A percentile compares a stretch with the other conserved stretches of the same genome.
Conservation (phyloP, 768 basidiomycete genomes). For the Mycena rebaudengoi region DNA sequence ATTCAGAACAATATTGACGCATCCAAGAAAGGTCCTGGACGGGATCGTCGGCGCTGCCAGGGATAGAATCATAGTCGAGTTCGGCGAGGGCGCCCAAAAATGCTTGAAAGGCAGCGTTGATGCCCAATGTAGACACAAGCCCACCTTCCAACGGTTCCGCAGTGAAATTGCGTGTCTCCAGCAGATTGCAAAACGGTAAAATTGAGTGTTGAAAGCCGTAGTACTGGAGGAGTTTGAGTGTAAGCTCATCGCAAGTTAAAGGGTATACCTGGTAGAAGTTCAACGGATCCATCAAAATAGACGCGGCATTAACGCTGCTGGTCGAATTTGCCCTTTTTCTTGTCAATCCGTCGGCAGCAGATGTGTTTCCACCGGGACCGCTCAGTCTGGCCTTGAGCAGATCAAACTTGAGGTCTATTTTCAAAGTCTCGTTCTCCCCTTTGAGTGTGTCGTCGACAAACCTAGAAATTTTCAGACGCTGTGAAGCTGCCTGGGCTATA, state of each 20-base stretch:
- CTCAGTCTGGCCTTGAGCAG: conserved; percentile 52
- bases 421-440: conserved; percentile 40
- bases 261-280: conserved; percentile 53
- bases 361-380: conserved; percentile 51
- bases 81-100: conserved; percentile 53
- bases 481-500: background rate
- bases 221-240: conserved; percentile 39
- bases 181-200: conserved; percentile 56
- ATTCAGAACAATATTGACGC: conserved; percentile 64
- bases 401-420: conserved; percentile 50
- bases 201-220: conserved; percentile 55
- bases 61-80: conserved; percentile 55
- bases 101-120: conserved; percentile 46
- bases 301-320: conserved; percentile 49
- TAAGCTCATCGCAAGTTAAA: background rate
- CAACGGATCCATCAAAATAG: conserved; percentile 58
- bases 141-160: conserved; percentile 46
- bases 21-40: conserved; percentile 57
- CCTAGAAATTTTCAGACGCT: conserved; percentile 17
- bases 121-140: conserved; percentile 42
- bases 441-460: conserved; percentile 48
- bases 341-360: conserved; percentile 45
- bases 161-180: conserved; percentile 56
- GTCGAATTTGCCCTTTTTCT: conserved; percentile 41
- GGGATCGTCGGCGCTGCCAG: conserved; percentile 50